These are phyloP conservation scores for Cryptosporidium xiaoi DNA, from an alignment of 169 alveolate genomes.

Conservation along the genomic window DNA sequence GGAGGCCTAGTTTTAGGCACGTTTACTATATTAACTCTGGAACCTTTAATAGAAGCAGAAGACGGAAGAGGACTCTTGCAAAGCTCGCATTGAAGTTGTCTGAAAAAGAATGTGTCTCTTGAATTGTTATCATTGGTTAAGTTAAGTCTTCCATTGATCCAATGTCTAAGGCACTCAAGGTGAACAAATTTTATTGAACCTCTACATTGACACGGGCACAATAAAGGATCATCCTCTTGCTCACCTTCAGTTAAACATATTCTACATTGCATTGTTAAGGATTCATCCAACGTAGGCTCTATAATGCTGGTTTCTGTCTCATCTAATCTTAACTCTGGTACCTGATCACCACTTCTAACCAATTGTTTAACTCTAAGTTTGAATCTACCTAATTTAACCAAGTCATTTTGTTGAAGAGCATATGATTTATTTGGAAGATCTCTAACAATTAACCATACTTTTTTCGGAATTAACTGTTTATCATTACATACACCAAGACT, in stretches of 20 bases:
- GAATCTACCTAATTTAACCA: slow-evolving; percentile 93
- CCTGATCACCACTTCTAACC: slow-evolving; percentile 75
- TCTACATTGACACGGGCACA: slow-evolving; percentile 92
- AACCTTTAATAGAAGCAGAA: slow-evolving; percentile 79
- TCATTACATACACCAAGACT: slow-evolving; percentile 44
- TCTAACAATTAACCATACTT: slow-evolving; percentile 91
- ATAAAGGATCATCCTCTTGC: slow-evolving; percentile 85
- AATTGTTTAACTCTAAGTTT: slow-evolving; percentile 90
- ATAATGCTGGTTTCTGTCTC: slow-evolving; percentile 57
- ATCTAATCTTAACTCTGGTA: slow-evolving; percentile 62
- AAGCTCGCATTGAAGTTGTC: slow-evolving; percentile 87
- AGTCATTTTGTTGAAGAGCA: slow-evolving; percentile 90
- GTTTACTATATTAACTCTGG: slow-evolving; percentile 81
- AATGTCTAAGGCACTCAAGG: slow-evolving; percentile 92
- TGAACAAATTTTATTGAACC: slow-evolving; percentile 95
- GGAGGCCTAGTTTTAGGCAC: slow-evolving; percentile 89
- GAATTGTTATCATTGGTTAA: slow-evolving; percentile 77
- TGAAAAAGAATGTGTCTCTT: slow-evolving; percentile 80
- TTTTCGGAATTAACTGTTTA: slow-evolving; percentile 82
- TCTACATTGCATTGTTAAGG: slow-evolving; percentile 86
- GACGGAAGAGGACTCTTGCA: slow-evolving; percentile 87
- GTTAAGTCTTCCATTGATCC: slow-evolving; percentile 93
- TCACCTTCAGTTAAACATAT: slow-evolving; percentile 92
- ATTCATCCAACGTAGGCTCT: slow-evolving; percentile 63
- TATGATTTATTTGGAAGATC: slow-evolving; percentile 86